phyloP scores from a whole-genome alignment of 2,329 filamentous ascomycete species.

The Ophiocordyceps camponoti-leonardi region DNA sequence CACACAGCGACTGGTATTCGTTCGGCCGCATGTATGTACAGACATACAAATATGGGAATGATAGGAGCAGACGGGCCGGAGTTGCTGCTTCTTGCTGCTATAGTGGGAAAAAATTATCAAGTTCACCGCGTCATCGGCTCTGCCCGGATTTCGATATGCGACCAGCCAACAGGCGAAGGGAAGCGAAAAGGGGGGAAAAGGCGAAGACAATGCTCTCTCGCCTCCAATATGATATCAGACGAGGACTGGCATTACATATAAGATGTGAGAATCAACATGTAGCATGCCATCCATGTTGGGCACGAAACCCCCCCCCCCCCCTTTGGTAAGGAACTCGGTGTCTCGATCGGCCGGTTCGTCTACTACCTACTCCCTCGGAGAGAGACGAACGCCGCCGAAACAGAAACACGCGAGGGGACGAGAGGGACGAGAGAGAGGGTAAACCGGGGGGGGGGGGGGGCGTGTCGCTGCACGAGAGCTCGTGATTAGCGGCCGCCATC shows the following conservation, averaged over 20 bases:
- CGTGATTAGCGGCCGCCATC: neutral
- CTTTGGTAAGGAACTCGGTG: neutral
- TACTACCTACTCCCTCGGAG: no score
- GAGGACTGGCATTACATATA: neutral
- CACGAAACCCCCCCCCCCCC: neutral
- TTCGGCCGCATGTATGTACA: no score
- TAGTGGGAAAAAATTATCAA: neutral
- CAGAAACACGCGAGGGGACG: neutral
- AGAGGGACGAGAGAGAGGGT: no score
- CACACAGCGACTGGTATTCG: no score
- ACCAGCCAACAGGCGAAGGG: neutral
- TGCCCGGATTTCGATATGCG: neutral
- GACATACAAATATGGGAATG: no score
- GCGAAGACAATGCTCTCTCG: neutral
- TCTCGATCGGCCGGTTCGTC: neutral
- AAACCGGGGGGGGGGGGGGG: neutral
- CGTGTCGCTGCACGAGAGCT: neutral
- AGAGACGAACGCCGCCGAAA: no score
- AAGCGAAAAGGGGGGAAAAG: neutral
- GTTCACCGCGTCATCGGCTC: neutral
- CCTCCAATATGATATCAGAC: no score
- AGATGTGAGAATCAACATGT: slow-evolving; percentile 2
- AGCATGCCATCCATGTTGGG: neutral
- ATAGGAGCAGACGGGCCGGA: no score
- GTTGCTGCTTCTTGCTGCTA: neutral